These are phyloP conservation scores for Phaeosphaeria sp. DNA, from an alignment of 2,329 filamentous ascomycete species.

Conservation along the genomic window DNA sequence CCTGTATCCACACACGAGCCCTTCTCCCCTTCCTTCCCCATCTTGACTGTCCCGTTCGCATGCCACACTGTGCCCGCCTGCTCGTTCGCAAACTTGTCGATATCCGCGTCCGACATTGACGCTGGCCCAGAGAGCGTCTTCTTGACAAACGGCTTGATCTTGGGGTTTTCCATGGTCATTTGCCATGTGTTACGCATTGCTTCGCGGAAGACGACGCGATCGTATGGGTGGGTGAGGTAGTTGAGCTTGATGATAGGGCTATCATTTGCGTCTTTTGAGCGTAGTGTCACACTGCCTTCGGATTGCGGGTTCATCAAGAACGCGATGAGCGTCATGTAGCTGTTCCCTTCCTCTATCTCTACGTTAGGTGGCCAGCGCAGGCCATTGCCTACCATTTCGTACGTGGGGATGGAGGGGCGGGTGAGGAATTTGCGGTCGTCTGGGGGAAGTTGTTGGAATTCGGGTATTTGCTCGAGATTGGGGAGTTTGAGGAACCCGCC, in stretches of 20 bases:
- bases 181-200: constrained; percentile 48
- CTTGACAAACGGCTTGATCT: constrained; percentile 58
- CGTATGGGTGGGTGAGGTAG: constrained; percentile 62
- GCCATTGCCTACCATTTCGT: constrained; percentile 56
- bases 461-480: constrained; percentile 46
- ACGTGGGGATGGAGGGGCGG: constrained; percentile 62
- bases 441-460: constrained; percentile 54
- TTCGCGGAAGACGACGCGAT: constrained; percentile 49
- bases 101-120: constrained; percentile 58
- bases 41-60: constrained; percentile 45
- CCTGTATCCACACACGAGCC: constrained; percentile 47
- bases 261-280: constrained; percentile 58
- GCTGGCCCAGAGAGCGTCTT: constrained; percentile 52
- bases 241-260: constrained; percentile 62
- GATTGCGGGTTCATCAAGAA: constrained; percentile 61
- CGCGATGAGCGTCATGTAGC: constrained; percentile 34
- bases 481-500: constrained; percentile 61
- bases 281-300: constrained; percentile 59
- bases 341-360: constrained; percentile 41
- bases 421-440: constrained; percentile 54
- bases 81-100: constrained; percentile 47
- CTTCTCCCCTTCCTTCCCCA: constrained; percentile 44
- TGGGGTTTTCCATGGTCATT: constrained; percentile 55
- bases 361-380: constrained; percentile 34
- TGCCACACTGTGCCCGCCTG: constrained; percentile 45